These are phyloP conservation scores for Tylopilus intermedius DNA, from an alignment of 768 basidiomycete genomes.

Conservation along the genomic window DNA sequence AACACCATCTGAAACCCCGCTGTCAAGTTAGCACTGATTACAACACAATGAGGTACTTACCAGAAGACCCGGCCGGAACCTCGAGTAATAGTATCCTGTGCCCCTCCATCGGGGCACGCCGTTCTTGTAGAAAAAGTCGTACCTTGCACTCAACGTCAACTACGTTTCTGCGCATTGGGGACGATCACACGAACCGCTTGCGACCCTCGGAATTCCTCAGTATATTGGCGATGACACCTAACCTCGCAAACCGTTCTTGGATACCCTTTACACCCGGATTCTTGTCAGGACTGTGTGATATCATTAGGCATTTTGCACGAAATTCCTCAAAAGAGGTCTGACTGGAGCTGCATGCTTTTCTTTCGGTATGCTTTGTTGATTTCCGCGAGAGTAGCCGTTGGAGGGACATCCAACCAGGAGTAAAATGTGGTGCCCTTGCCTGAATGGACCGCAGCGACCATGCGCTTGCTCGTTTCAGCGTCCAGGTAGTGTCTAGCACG, in stretches of 20 bases:
- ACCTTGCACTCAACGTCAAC: conserved; percentile 41
- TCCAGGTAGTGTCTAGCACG: neutral
- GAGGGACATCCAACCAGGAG: conserved; percentile 80
- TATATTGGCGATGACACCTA: conserved; percentile 82
- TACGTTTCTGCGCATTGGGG: neutral
- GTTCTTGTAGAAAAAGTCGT: conserved; percentile 95
- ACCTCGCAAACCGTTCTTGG: conserved; percentile 86
- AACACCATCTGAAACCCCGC: conserved; percentile 56
- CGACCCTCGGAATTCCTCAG: conserved; percentile 71
- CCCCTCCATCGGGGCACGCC: conserved; percentile 97
- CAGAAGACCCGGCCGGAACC: conserved; percentile 89
- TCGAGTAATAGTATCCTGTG: conserved; percentile 93
- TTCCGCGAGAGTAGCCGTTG: conserved; percentile 67
- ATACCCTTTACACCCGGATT: conserved; percentile 78
- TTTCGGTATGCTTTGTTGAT: conserved; percentile 90
- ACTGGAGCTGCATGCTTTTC: conserved; percentile 89
- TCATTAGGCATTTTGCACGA: neutral
- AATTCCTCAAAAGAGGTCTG: conserved; percentile 28
- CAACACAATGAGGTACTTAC: conserved; percentile 36
- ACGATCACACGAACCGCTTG: conserved; percentile 52
- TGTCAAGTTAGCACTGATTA: neutral
- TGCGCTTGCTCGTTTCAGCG: neutral
- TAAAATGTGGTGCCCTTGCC: conserved; percentile 94
- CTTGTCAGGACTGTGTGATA: conserved; percentile 83
- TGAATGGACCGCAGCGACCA: conserved; percentile 18